These are phyloP conservation scores for Triticum turgidum DNA, from an alignment of 176 grass and related monocot genomes.

Conservation along the genomic window DNA sequence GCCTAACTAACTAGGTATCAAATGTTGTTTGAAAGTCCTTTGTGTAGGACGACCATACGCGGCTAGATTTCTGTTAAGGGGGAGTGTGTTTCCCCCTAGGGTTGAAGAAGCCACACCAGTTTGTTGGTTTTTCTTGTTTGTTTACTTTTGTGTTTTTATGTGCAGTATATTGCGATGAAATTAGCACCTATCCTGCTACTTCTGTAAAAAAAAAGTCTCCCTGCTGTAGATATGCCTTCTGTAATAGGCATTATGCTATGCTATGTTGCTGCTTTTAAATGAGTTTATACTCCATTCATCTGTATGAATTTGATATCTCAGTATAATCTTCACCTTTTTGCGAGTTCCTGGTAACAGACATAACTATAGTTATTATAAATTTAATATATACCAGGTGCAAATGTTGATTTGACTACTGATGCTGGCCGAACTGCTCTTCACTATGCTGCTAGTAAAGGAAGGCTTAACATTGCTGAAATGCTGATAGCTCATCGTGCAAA, in stretches of 20 bases:
- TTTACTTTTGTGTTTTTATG: neutral
- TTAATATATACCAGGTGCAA: slow-evolving; percentile 54
- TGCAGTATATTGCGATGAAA: neutral
- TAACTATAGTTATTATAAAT: slow-evolving; percentile 8
- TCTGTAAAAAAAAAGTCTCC: neutral
- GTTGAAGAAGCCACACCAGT: neutral
- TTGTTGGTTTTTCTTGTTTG: neutral
- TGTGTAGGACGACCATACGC: neutral
- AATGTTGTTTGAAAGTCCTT: neutral
- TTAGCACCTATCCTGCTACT: neutral
- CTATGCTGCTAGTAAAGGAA: slow-evolving; percentile 89
- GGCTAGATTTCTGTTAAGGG: neutral
- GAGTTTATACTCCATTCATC: neutral
- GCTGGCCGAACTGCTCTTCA: slow-evolving; percentile 96
- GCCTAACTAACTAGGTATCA: neutral
- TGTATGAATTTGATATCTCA: neutral
- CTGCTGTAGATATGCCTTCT: neutral
- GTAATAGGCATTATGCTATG: neutral
- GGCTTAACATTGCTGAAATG: slow-evolving; percentile 65
- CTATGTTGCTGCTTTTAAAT: neutral
- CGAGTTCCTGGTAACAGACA: neutral
- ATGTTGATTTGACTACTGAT: slow-evolving; percentile 79
- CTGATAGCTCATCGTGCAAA: slow-evolving; percentile 69
- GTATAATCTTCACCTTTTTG: neutral
- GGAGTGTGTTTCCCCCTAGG: no score